Conservation (phyloP, 805 yeast species). For the Cyberlindnera mississippiensis region DNA sequence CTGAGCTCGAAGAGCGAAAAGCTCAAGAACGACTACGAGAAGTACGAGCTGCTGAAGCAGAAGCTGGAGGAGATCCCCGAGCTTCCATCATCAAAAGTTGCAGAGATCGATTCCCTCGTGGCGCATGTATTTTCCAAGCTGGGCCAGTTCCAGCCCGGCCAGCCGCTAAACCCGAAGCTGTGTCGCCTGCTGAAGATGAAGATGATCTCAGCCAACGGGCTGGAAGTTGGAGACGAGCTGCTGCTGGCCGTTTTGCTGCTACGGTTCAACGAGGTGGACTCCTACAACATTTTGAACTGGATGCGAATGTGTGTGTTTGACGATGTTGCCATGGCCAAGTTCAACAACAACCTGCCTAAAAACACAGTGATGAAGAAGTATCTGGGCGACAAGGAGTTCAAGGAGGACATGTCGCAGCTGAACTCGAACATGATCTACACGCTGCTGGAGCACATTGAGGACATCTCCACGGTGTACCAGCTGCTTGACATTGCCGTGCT, state of each 20-base stretch:
- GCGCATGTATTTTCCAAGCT: constrained; percentile 14
- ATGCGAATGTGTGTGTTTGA: constrained; percentile 19
- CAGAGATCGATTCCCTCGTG: constrained; percentile 20
- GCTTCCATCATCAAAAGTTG: constrained; percentile 29
- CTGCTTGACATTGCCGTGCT: constrained; percentile 21
- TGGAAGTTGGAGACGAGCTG: constrained; percentile 33
- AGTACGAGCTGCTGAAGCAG: constrained; percentile 34
- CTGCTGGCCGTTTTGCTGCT: constrained; percentile 25
- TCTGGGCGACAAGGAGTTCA: constrained; percentile 7
- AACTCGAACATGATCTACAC: constrained; percentile 9
- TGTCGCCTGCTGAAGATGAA: constrained; percentile 31
- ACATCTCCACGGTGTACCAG: constrained; percentile 13
- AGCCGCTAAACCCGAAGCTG: constrained; percentile 21
- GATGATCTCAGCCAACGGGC: constrained; percentile 34
- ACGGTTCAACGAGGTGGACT: constrained; percentile 22
- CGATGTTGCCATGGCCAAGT: constrained; percentile 13
- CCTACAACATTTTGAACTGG: constrained; percentile 19
- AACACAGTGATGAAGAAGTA: constrained; percentile 15
- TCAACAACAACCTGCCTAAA: constrained; percentile 17
- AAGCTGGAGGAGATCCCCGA: constrained; percentile 29
- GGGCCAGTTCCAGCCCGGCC: constrained; percentile 16
- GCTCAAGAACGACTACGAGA: constrained; percentile 27
- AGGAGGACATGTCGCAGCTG: constrained; percentile 10
- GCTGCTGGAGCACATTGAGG: constrained; percentile 6
- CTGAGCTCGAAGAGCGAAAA: constrained; percentile 13